Conservation (phyloP, 768 basidiomycete genomes). For the Russula brevipes region DNA sequence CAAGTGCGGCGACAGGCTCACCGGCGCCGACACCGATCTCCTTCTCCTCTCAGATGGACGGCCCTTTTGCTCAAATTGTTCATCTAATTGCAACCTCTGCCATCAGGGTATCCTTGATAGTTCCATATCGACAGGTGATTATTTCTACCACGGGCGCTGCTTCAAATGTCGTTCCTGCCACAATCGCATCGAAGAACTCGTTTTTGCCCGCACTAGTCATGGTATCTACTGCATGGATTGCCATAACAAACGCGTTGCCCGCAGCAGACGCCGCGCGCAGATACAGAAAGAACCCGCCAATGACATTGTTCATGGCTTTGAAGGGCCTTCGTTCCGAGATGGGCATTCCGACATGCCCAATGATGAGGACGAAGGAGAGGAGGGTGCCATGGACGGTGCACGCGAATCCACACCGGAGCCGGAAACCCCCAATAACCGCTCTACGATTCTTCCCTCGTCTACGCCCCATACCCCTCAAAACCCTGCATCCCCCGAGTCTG, state of each 20-base stretch:
- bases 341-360: too few relatives aligned
- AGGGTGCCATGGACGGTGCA: too few relatives aligned
- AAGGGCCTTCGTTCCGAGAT: too few relatives aligned
- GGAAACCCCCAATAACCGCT: too few relatives aligned
- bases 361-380: too few relatives aligned
- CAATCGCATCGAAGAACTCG: conserved; percentile 93
- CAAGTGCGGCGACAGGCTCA: conserved; percentile 89
- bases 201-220: conserved; percentile 96
- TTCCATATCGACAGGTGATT: conserved; percentile 99
- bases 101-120: conserved; percentile 93
- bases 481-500: too few relatives aligned
- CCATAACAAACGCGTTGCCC: conserved; percentile 94
- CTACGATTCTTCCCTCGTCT: too few relatives aligned
- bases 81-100: conserved; percentile 94
- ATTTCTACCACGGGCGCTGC: conserved; percentile 97
- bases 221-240: conserved; percentile 99
- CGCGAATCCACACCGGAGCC: too few relatives aligned
- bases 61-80: conserved; percentile 92
- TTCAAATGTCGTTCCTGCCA: conserved; percentile 97
- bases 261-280: conserved; percentile 86
- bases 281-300: conserved; percentile 57
- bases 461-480: too few relatives aligned
- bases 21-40: conserved; percentile 88
- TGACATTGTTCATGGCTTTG: too few relatives aligned
- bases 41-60: conserved; percentile 93